Evolutionary conservation across 306 rosid genomes (phyloP), one percentile per base, ranked within the genome.

Genomic region (Parietaria judaica): DNA sequence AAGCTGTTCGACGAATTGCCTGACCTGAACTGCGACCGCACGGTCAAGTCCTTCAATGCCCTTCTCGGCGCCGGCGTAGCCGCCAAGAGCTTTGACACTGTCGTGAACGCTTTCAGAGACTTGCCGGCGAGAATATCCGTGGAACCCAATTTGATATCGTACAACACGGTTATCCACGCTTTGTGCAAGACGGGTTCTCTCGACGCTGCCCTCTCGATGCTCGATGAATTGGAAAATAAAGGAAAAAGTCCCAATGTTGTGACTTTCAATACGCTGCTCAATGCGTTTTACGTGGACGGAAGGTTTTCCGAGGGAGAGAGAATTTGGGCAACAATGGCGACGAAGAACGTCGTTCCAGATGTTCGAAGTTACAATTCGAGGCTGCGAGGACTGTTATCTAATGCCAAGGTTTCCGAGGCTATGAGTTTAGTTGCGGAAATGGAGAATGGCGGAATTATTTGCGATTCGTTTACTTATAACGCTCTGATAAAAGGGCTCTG

Each of bases 1-100:
- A 60, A 68, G 35, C n/a, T 82, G 71, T 82, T 82, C 56, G 81
- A 82, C 17, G 66, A 82, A 73, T 75, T 82, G 84, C 84, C 81
- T 11, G 63, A 60, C 31, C 66, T 78, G 16, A 75, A 78, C 0
- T 78, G 81, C 46, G 23, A 13, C 36, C 76, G 81, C 17, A 73
- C 79, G 11, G 53, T 52, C 6, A 60, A 23, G 35, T 75, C 87
- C 8, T 73, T 78, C 71, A 69, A 67, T 44, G 69, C 80, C 6
- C 81, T 82, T 17, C 15, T 82, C 15, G 44, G 63, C 3, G 79
- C 81, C 5, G 66, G 64, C 63, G 51, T 70, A 36, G 43, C 53
- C 4, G 51, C 84, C 31, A 67, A 78, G 65, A 57, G 66, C 6
- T 76, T 51, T 34, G 78, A 68, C 67, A 47, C 64, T 34, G 79